These are phyloP conservation scores for Prunus yedoensis DNA, from an alignment of 331 rosid genomes.

Conservation along the genomic window DNA sequence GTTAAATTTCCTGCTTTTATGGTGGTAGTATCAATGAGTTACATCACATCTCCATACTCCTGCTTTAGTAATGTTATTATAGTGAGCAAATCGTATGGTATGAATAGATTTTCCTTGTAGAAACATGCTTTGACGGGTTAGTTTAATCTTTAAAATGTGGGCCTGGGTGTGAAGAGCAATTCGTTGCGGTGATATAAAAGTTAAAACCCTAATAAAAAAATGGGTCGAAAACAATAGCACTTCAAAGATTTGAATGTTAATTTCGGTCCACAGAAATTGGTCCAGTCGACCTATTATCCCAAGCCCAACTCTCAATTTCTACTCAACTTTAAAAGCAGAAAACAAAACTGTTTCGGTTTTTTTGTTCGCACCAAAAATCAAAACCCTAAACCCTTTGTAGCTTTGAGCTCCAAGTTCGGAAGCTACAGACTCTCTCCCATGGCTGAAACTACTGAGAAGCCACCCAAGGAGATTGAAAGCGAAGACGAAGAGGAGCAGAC, in stretches of 20 bases:
- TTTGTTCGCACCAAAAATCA: neutral
- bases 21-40: too few relatives aligned
- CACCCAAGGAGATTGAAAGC: conserved; percentile 26
- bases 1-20: too few relatives aligned
- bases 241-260: neutral
- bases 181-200: too few relatives aligned
- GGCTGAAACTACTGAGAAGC: conserved; percentile 21
- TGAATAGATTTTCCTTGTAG: too few relatives aligned
- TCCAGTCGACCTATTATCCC: neutral
- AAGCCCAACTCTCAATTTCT: neutral
- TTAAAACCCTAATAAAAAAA: too few relatives aligned
- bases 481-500: conserved; percentile 36
- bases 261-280: neutral
- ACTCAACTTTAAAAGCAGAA: neutral
- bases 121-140: too few relatives aligned
- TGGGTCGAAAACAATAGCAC: neutral
- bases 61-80: too few relatives aligned
- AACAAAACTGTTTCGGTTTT: neutral
- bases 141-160: too few relatives aligned
- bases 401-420: neutral
- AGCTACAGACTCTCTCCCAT: neutral
- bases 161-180: too few relatives aligned
- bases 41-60: too few relatives aligned
- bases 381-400: neutral
- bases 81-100: too few relatives aligned